Base-by-base conservation (phyloP, 2,329 filamentous ascomycete genomes). In the Sporothrix mexicana region DNA sequence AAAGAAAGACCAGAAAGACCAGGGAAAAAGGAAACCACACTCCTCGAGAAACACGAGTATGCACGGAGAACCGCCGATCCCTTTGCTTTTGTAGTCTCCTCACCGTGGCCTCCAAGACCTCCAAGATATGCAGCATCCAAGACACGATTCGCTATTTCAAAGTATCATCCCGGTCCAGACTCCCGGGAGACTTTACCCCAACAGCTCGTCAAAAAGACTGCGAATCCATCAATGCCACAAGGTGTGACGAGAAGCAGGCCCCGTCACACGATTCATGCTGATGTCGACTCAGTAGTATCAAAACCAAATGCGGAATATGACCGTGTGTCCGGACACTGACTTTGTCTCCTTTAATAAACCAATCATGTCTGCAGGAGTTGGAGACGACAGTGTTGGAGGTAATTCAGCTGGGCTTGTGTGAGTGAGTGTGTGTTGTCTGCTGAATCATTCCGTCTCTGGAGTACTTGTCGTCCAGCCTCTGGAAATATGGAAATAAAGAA, bases 61-160 rank as follows among this genome's bases (percentile, higher is more conserved):
- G 12, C 9, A 4, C 12, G 8, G 13, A 20, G 20, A 43, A 62
- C 59, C 45, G 59, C 36, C 59, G 36, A 45, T 62, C 36, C 43
- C 59, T 62, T 62, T 15, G 59, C 59, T 62, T 62, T 20, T 62
- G 59, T 62, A 62, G 59, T 45, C 36, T 62, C 59, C 23, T 36
- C 30, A 36, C 30, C 30, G 7, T 36, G 30, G 15, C 20, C 59
- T 62, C 59, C 59, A 20, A 41, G 59, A 41, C 9, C 1, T 20
- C 59, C 23, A 41, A 41, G 30, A 62, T 13, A 15, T 36, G 13
- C 9, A 59, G 20, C 30, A 15, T 36, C 30, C 23, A 59, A 36
- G 57, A 61, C 57, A 55, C 51, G 2, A 5, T 5, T 30, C 8
- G 1, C 20, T n/a, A 15, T 30, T 5, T 30, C 30, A n/a, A 51